A percentile compares a stretch with the other conserved stretches of the same genome.
phyloP scores from a whole-genome alignment of 2,329 filamentous ascomycete species.

The Scedosporium dehoogii region DNA sequence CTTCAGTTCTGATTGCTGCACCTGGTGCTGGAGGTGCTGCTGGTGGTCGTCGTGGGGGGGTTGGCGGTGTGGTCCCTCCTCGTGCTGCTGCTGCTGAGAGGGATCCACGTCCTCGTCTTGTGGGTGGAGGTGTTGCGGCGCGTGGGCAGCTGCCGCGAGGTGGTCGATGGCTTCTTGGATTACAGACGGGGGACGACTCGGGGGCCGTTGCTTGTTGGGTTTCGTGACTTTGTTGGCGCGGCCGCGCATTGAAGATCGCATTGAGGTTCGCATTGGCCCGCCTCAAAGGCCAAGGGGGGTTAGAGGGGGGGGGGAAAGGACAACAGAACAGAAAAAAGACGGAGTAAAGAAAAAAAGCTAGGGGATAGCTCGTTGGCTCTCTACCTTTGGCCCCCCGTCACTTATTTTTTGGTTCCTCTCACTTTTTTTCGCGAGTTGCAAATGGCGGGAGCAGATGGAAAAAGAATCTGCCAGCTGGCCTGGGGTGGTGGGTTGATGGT shows the following conservation, averaged over 20 bases:
- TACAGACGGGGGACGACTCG: slow-evolving; percentile 18
- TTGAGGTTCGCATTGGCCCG: slow-evolving; percentile 8
- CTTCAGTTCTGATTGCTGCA: slow-evolving; percentile 7
- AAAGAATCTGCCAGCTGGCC: slow-evolving; percentile 6
- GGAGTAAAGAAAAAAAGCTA: not conserved
- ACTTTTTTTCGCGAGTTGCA: not conserved
- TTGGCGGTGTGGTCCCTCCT: slow-evolving; percentile 9
- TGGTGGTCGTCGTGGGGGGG: slow-evolving; percentile 8
- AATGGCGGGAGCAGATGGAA: slow-evolving; percentile 6
- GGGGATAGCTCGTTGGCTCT: not conserved
- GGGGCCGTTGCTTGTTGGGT: slow-evolving; percentile 11
- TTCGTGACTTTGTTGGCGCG: slow-evolving; percentile 36
- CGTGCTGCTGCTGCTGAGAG: slow-evolving; percentile 10
- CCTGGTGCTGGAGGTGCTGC: slow-evolving; percentile 6
- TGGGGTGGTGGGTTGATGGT: slow-evolving; percentile 4
- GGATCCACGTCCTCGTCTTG: slow-evolving; percentile 9
- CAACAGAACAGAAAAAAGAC: not conserved
- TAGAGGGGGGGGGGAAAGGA: not conserved
- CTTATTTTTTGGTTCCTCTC: not conserved
- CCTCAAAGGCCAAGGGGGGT: slow-evolving; percentile 12
- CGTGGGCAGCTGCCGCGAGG: slow-evolving; percentile 10
- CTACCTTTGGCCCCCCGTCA: not conserved
- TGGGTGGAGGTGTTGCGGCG: slow-evolving; percentile 11
- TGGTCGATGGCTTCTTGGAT: slow-evolving; percentile 23
- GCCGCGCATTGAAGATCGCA: slow-evolving; percentile 19